Evolutionary conservation across 2,329 filamentous ascomycete genomes (phyloP).

Genomic region (Aspergillus fumigatiaffinis): DNA sequence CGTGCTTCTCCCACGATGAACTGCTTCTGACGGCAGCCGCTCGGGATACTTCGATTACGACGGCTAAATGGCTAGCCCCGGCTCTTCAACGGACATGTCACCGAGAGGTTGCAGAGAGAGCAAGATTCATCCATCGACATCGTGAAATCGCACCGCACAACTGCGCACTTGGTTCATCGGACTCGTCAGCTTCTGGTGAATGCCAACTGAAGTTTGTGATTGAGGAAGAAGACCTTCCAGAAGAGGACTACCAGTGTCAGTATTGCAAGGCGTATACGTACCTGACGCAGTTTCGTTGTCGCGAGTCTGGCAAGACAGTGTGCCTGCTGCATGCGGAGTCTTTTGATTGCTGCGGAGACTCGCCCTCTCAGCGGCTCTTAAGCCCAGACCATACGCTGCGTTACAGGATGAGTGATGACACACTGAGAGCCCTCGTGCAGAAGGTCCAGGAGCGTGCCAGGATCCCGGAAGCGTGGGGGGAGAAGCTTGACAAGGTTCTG

Average conservation of each 20-base stretch:
- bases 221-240: slow-evolving; percentile 70
- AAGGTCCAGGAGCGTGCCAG: slow-evolving; percentile 83
- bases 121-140: slow-evolving; percentile 65
- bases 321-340: slow-evolving; percentile 79
- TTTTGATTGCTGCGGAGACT: slow-evolving; percentile 72
- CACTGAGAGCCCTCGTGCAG: slow-evolving; percentile 61
- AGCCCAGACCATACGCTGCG: slow-evolving; percentile 70
- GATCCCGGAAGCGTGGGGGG: slow-evolving; percentile 82
- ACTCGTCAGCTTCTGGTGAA: slow-evolving; percentile 39
- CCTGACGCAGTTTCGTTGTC: slow-evolving; percentile 83
- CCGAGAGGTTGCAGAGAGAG: slow-evolving; percentile 66
- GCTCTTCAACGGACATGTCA: slow-evolving; percentile 74
- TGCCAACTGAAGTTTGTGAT: slow-evolving; percentile 62
- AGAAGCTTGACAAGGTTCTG: slow-evolving; percentile 80
- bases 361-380: slow-evolving; percentile 62
- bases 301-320: slow-evolving; percentile 72
- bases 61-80: slow-evolving; percentile 90
- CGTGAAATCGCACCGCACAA: slow-evolving; percentile 51
- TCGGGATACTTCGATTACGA: slow-evolving; percentile 76
- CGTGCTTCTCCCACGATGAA: slow-evolving; percentile 97
- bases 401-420: slow-evolving; percentile 72
- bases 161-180: slow-evolving; percentile 50
- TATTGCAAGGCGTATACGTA: slow-evolving; percentile 93
- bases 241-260: slow-evolving; percentile 88
- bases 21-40: slow-evolving; percentile 85